Evolutionary conservation across 2,329 filamentous ascomycete species (phyloP).

Genomic region (Exophiala bonariae): DNA sequence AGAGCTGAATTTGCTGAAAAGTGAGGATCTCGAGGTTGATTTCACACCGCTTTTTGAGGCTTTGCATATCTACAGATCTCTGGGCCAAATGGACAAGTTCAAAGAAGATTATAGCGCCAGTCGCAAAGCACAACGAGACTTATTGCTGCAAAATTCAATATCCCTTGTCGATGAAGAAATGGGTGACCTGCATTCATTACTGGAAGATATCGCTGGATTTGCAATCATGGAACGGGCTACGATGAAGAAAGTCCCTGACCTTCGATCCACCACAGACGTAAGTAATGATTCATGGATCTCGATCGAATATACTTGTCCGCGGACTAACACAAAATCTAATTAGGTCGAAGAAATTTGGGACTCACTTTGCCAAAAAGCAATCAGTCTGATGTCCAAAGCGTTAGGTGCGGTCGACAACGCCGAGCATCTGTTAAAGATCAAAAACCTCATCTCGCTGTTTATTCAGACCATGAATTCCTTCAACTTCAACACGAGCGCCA

Average conservation of each 20-base stretch:
- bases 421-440: slow-evolving; percentile 89
- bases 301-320: no score
- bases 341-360: slow-evolving; percentile 98
- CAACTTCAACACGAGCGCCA: slow-evolving; percentile 78
- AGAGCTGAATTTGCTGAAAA: slow-evolving; percentile 92
- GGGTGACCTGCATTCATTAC: slow-evolving; percentile 78
- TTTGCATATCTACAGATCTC: slow-evolving; percentile 90
- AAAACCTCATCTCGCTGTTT: slow-evolving; percentile 87
- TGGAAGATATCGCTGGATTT: slow-evolving; percentile 94
- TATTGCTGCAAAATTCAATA: slow-evolving; percentile 69
- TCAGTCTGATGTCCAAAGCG: slow-evolving; percentile 77
- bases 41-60: slow-evolving; percentile 95
- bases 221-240: slow-evolving; percentile 95
- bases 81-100: slow-evolving; percentile 91
- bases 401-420: slow-evolving; percentile 81
- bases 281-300: no score
- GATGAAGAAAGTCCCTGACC: slow-evolving; percentile 78
- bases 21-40: slow-evolving; percentile 91
- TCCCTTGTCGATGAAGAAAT: slow-evolving; percentile 80
- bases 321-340: slow-evolving; percentile 17
- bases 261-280: slow-evolving; percentile 81
- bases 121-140: slow-evolving; percentile 84
- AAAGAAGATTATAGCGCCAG: slow-evolving; percentile 89
- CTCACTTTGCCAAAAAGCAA: slow-evolving; percentile 88
- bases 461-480: slow-evolving; percentile 99